phyloP scores from a whole-genome alignment of 495 filamentous ascomycete species.

The Darksidea phi region DNA sequence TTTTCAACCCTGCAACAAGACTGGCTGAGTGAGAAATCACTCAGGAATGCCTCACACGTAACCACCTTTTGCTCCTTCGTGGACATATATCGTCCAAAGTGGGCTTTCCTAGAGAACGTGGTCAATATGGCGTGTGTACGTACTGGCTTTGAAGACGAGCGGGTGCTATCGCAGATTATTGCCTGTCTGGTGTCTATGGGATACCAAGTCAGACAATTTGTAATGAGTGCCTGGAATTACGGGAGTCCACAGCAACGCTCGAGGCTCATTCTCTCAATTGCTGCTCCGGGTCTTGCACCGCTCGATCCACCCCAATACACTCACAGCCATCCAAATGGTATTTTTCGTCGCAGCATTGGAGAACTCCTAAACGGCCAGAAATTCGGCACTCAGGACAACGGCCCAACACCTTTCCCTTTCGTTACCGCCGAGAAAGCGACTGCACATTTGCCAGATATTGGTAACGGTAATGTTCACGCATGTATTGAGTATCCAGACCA shows the following conservation, averaged over 20 bases:
- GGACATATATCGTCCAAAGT: conserved; percentile 70
- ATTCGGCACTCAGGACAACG: conserved; percentile 54
- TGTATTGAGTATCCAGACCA: conserved; percentile 67
- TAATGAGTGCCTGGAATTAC: conserved; percentile 66
- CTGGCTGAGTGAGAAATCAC: conserved; percentile 47
- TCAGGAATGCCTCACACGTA: conserved; percentile 67
- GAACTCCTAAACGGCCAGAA: conserved; percentile 58
- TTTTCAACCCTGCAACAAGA: conserved; percentile 61
- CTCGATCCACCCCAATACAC: conserved; percentile 56
- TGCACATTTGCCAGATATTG: conserved; percentile 59
- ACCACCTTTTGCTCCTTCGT: conserved; percentile 71
- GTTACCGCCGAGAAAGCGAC: conserved; percentile 52
- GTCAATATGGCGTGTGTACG: conserved; percentile 52
- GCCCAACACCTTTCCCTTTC: conserved; percentile 57
- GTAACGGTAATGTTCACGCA: conserved; percentile 52
- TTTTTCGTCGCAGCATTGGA: conserved; percentile 50
- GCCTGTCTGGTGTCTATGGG: conserved; percentile 69
- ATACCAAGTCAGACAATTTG: conserved; percentile 65
- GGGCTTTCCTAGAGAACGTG: conserved; percentile 74
- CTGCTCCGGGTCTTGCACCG: conserved; percentile 59
- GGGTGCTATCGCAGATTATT: conserved; percentile 66
- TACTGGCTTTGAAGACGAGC: conserved; percentile 46
- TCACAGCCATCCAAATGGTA: conserved; percentile 55
- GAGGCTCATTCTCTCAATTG: conserved; percentile 64
- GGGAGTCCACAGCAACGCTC: conserved; percentile 61